Evolutionary conservation across 2,329 filamentous ascomycete genomes (phyloP), one percentile per base, ranked within the genome.

Genomic region (Fusarium napiforme): DNA sequence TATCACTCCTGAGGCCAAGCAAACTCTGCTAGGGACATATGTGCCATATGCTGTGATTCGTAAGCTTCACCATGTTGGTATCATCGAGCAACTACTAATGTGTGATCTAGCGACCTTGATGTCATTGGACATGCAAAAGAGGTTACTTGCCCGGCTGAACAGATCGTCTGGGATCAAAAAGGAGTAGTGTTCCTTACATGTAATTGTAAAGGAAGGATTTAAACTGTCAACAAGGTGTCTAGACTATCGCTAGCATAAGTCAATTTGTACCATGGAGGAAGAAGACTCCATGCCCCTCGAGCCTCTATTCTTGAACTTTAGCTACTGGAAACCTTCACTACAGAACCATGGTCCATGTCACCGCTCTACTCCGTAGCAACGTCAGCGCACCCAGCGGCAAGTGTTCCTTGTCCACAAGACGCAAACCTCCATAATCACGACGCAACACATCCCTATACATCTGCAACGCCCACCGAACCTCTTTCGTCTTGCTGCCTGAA

Each of bases 221-320:
- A 12, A 32, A 32, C 12, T 4, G 34, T 16, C 34, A 36, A 16
- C 15, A 36, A 36, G 7, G 5, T 15, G 34, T 36, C 34, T 16
- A 36, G 16, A 36, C 28, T 9, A 30, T 16, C 4, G 4, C 9
- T 9, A 32, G 28, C 15, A n/a, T 16, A 12, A 5, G 7, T 7
- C 28, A n/a, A 49, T n/a, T 32, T 18, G 2, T 2, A 30, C 7
- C 5, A 32, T 6, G 1, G 3, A 49, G 2, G 9, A 6, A 18
- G 15, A 49, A 18, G 2, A 3, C 3, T 12, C 7, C 0, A n/a
- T 12, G 1, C 0, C 7, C 14, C 15, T 12, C 15, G 3, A 49
- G 7, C 9, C 46, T 9, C 21, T 7, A 32, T n/a, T 12, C 21
- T 3, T n/a, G 32, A 34, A 5, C 14, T 34, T 5, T 34, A 2